Conservation (phyloP, 2,329 filamentous ascomycete genomes). For the Ophiocordyceps camponoti-floridani region DNA sequence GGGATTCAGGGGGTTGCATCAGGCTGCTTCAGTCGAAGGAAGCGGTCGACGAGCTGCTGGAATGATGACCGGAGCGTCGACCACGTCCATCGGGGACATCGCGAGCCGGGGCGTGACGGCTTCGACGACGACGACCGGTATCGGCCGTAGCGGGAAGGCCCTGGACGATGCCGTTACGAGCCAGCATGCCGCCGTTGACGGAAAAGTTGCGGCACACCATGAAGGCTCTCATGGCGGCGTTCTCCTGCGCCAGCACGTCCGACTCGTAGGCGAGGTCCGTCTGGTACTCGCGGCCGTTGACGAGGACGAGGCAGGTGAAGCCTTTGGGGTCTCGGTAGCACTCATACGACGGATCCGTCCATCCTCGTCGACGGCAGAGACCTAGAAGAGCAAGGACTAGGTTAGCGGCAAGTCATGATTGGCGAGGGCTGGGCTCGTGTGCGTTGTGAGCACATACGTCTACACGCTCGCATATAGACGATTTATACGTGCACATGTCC, state of each 20-base stretch:
- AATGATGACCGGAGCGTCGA: constrained; percentile 37
- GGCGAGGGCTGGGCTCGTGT: no score
- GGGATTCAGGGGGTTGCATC: background rate
- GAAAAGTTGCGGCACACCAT: constrained; percentile 97
- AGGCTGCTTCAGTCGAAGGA: constrained; percentile 33
- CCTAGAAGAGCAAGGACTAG: constrained; percentile 30
- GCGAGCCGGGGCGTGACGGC: constrained; percentile 30
- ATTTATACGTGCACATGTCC: background rate
- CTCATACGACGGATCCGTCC: constrained; percentile 82
- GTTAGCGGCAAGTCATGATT: no score
- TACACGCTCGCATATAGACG: no score
- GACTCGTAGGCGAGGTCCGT: constrained; percentile 75
- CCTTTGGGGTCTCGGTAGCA: constrained; percentile 56
- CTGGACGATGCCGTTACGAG: constrained; percentile 50
- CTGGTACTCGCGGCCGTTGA: constrained; percentile 93
- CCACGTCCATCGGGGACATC: constrained; percentile 25
- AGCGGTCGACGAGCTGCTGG: constrained; percentile 43
- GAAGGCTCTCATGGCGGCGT: constrained; percentile 87
- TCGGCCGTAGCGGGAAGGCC: constrained; percentile 37
- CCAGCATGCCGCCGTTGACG: constrained; percentile 83
- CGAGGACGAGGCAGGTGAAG: constrained; percentile 77
- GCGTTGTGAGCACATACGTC: no score
- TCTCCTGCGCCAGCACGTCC: constrained; percentile 71
- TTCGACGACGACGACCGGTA: constrained; percentile 29
- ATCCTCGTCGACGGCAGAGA: constrained; percentile 85